phyloP scores from a whole-genome alignment of 805 yeast genomes.

The Zygosaccharomyces kombuchaensis region DNA sequence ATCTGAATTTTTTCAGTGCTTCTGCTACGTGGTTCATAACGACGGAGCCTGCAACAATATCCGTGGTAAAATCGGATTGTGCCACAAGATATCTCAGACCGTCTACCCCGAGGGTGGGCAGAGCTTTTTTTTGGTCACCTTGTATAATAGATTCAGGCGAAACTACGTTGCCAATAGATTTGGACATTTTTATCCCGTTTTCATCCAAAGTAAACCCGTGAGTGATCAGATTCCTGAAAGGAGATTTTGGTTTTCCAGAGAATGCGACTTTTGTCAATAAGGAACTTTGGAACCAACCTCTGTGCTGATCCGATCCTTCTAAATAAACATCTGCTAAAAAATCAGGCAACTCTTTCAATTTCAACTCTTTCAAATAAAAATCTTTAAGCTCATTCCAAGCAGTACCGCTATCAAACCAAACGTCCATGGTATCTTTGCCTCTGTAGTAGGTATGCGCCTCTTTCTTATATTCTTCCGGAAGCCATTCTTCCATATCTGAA shows the following conservation, averaged over 20 bases:
- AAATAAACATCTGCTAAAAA: conserved; percentile 75
- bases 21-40: conserved; percentile 74
- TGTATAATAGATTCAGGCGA: conserved; percentile 62
- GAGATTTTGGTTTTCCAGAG: conserved; percentile 41
- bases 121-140: conserved; percentile 47
- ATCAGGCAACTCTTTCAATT: conserved; percentile 35
- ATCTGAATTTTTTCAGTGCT: conserved; percentile 71
- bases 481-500: conserved; percentile 48
- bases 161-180: conserved; percentile 80
- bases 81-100: conserved; percentile 91
- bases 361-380: conserved; percentile 36
- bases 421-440: conserved; percentile 94
- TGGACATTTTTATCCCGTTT: conserved; percentile 87
- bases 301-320: conserved; percentile 97
- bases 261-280: conserved; percentile 68
- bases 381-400: conserved; percentile 58
- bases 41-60: conserved; percentile 68
- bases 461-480: conserved; percentile 50
- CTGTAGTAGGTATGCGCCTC: conserved; percentile 47
- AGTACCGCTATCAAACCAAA: conserved; percentile 97
- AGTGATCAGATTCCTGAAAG: conserved; percentile 73
- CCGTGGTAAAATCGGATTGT: conserved; percentile 78
- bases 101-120: conserved; percentile 77
- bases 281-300: conserved; percentile 99
- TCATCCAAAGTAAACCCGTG: conserved; percentile 93